A percentile compares a stretch with the other conserved stretches of the same genome.
These are phyloP conservation scores for Gymnopilus junonius DNA, from an alignment of 768 basidiomycete genomes.

Conservation along the genomic window DNA sequence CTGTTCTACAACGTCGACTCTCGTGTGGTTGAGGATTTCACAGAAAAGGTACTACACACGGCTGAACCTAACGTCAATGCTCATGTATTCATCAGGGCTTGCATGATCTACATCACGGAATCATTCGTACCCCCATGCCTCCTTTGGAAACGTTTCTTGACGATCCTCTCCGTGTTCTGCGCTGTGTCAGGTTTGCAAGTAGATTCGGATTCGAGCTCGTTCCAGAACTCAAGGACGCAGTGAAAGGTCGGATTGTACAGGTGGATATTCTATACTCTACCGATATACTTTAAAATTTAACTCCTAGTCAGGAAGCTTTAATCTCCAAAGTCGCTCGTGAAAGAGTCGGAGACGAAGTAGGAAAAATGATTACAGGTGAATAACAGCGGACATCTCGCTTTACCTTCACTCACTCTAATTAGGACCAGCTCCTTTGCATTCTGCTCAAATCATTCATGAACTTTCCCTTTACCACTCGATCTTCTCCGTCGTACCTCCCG, in stretches of 20 bases:
- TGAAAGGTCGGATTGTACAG: conserved; percentile 65
- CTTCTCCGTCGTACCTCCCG: conserved; percentile 58
- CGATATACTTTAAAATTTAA: background rate
- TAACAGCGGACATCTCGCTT: background rate
- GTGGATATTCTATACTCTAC: conserved; percentile 34
- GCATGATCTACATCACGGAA: conserved; percentile 75
- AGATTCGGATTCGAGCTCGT: conserved; percentile 86
- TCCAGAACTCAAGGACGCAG: conserved; percentile 65
- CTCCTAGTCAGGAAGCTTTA: conserved; percentile 1
- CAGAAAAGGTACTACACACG: conserved; percentile 59
- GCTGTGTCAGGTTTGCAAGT: conserved; percentile 91
- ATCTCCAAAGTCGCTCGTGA: conserved; percentile 77
- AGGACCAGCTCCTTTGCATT: conserved; percentile 77
- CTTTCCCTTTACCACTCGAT: conserved; percentile 73
- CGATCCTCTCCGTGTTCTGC: conserved; percentile 91
- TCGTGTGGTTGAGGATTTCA: conserved; percentile 83
- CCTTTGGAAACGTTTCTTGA: conserved; percentile 90
- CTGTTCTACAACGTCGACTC: conserved; percentile 96
- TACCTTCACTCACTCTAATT: conserved; percentile 4
- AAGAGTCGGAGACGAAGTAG: conserved; percentile 88
- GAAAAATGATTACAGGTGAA: conserved; percentile 91
- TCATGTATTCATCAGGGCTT: conserved; percentile 62
- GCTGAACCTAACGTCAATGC: conserved; percentile 1
- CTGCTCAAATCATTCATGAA: conserved; percentile 76
- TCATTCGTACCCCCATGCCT: conserved; percentile 87